These are phyloP conservation scores for Neurospora tetraspora DNA, from an alignment of 495 filamentous ascomycete species.

Conservation along the genomic window DNA sequence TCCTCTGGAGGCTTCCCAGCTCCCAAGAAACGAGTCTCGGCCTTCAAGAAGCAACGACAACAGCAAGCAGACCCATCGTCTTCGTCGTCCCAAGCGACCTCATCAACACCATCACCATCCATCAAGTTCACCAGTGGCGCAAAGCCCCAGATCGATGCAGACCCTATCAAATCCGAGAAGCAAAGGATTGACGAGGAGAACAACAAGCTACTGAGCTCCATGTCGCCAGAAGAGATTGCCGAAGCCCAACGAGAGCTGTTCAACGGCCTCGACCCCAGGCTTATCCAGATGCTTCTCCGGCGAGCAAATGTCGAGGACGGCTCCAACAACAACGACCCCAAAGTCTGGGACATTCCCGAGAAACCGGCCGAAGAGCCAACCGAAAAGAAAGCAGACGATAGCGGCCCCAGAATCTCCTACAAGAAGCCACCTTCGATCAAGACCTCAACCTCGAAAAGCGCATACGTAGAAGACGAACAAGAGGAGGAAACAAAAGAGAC, in stretches of 20 bases:
- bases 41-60: slow-evolving; percentile 64
- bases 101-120: background rate
- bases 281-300: slow-evolving; percentile 68
- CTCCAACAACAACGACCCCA: background rate
- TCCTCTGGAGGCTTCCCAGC: slow-evolving; percentile 72
- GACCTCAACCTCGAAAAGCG: background rate
- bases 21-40: slow-evolving; percentile 69
- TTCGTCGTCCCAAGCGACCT: background rate
- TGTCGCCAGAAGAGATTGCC: slow-evolving; percentile 76
- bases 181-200: slow-evolving; percentile 74
- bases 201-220: slow-evolving; percentile 55
- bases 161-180: slow-evolving; percentile 43
- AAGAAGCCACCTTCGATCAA: background rate
- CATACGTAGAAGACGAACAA: background rate
- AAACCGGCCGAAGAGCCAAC: slow-evolving; percentile 2
- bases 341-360: slow-evolving; percentile 4
- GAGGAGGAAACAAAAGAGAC: background rate
- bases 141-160: slow-evolving; percentile 3
- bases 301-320: slow-evolving; percentile 68
- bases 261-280: slow-evolving; percentile 51
- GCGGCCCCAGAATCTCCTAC: background rate
- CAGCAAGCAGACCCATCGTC: slow-evolving; percentile 2
- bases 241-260: slow-evolving; percentile 66
- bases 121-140: background rate
- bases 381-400: background rate